These are phyloP conservation scores for Suillus lakei DNA, from an alignment of 768 basidiomycete species.

Conservation along the genomic window DNA sequence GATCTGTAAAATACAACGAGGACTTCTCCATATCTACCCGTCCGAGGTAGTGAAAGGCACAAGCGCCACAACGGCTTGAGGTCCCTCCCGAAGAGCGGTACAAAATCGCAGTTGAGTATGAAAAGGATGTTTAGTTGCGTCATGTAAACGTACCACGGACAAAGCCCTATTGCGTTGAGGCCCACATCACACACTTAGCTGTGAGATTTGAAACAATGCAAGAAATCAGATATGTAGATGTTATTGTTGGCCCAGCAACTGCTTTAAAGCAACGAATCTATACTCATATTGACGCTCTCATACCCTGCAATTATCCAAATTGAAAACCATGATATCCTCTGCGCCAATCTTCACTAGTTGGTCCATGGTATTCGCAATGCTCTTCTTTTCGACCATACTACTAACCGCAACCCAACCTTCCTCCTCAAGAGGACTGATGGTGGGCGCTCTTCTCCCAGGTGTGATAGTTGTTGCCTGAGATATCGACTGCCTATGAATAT, in stretches of 20 bases:
- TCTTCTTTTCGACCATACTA: constrained; percentile 88
- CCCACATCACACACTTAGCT: too few relatives aligned
- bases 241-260: not conserved
- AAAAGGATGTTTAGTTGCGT: too few relatives aligned
- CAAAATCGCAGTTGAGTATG: too few relatives aligned
- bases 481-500: constrained; percentile 72
- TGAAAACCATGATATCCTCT: constrained; percentile 89
- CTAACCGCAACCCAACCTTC: constrained; percentile 91
- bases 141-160: too few relatives aligned
- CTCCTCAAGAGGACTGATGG: constrained; percentile 83
- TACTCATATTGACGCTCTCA: constrained; percentile 30
- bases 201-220: too few relatives aligned
- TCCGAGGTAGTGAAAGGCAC: too few relatives aligned
- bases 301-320: constrained; percentile 93
- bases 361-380: constrained; percentile 87
- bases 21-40: too few relatives aligned
- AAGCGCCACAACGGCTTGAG: too few relatives aligned
- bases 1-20: too few relatives aligned
- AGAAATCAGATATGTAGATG: not conserved
- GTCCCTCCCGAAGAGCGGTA: too few relatives aligned
- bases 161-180: too few relatives aligned
- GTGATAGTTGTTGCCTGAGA: constrained; percentile 70
- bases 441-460: constrained; percentile 89
- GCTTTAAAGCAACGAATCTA: not conserved
- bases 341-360: constrained; percentile 81